phyloP scores from a whole-genome alignment of 192 early-diverging fungal genomes.

The Gaertneriomyces semiglobifer region DNA sequence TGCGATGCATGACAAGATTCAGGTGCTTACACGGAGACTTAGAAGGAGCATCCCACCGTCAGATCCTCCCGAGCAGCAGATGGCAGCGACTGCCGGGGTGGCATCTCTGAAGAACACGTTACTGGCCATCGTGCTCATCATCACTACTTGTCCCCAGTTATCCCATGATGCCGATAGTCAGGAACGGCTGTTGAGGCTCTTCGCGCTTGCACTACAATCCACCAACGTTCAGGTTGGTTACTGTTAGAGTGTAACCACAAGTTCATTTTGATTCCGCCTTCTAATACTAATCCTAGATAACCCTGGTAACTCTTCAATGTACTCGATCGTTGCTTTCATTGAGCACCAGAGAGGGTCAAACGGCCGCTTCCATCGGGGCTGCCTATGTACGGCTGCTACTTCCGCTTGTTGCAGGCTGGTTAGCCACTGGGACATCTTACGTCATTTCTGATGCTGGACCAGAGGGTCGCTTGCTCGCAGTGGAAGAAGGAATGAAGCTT shows the following conservation, averaged over 20 bases:
- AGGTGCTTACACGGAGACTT: too few relatives aligned
- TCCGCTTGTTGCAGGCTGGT: not conserved
- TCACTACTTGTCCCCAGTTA: conserved; percentile 25
- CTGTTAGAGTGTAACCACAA: not conserved
- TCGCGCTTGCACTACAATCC: conserved; percentile 4
- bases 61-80: too few relatives aligned
- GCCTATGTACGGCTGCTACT: conserved; percentile 12
- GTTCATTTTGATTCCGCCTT: not conserved
- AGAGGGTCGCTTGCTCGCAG: not conserved
- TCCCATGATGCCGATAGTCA: conserved; percentile 5
- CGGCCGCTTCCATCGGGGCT: conserved; percentile 3
- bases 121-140: conserved; percentile 31
- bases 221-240: conserved; percentile 10
- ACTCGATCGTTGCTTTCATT: conserved; percentile 15
- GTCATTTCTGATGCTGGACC: not conserved
- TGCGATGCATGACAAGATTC: not conserved
- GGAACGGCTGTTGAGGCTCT: conserved; percentile 1
- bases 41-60: too few relatives aligned
- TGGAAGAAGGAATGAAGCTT: conserved; percentile 21
- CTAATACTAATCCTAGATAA: conserved; percentile 11
- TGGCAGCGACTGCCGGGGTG: not conserved
- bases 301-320: conserved; percentile 11
- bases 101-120: conserved; percentile 36
- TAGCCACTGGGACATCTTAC: not conserved
- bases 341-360: not conserved